Base-by-base conservation (phyloP, 768 basidiomycete genomes). In the Tephrocybe rancida region DNA sequence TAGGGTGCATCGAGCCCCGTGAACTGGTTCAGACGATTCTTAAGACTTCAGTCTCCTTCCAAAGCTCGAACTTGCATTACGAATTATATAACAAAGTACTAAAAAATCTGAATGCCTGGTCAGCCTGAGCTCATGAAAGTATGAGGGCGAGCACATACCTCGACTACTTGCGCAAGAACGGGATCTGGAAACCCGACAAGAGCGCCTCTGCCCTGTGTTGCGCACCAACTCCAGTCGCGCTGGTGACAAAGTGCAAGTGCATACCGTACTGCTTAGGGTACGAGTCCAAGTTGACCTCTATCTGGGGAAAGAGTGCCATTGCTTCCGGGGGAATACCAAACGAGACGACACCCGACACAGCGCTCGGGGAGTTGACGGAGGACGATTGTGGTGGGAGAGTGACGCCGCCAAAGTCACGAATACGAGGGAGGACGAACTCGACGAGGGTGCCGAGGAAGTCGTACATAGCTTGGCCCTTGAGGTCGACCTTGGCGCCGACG, bases 161-260 rank as follows among this genome's bases (percentile, higher is more conserved):
- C 27, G 41, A 30, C 70, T 75, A 80, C 60, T 73, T 72, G 54
- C 76, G 68, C 34, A 75, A 52, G 73, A 98, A 98, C 0, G 96
- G 96, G 54, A 98, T 80, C 71, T 95, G 89, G 77, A 95, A 93
- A 0, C 90, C 96, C 16, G 92, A 95, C 38, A 98, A 68, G 55
- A 99, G 72, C 2, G 90, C 85, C 63, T 95, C 83, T 7, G 93
- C 95, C 53, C 83, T 79, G 67, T 95, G 90, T 73, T 97, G 91
- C 6, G 95, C 95, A 11, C 92, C 92, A n/a, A 86, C 71, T 0
- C 96, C 96, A 41, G 78, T 76, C 4, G 91, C 90, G 65, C 89
- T 93, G 19, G 96, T 98, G 52, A 95, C 79, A 66, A 96, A 95
- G 67, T 95, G 91, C 32, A 99, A 86, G 65, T 98, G 91, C 83